phyloP scores from a whole-genome alignment of 2,329 filamentous ascomycete genomes.

The Fusarium anguioides region DNA sequence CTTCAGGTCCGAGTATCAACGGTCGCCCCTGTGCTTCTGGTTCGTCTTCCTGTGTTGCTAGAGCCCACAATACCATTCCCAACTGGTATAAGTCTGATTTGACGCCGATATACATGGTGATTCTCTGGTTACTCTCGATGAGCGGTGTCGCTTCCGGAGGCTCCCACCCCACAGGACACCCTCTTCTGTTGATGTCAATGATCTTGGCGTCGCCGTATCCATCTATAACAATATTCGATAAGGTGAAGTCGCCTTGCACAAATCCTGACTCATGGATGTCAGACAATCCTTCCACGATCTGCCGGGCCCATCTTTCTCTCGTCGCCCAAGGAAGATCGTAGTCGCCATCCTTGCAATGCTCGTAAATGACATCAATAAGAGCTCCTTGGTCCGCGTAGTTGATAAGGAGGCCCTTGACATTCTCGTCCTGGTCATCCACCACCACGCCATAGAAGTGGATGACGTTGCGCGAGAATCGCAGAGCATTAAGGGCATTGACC shows the following conservation, averaged over 20 bases:
- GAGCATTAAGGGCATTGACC: constrained; percentile 88
- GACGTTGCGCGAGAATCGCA: constrained; percentile 79
- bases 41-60: constrained; percentile 89
- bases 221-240: constrained; percentile 97
- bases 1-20: constrained; percentile 67
- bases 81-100: constrained; percentile 97
- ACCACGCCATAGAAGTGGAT: constrained; percentile 90
- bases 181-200: constrained; percentile 96
- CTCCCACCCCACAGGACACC: constrained; percentile 98
- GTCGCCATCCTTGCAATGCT: constrained; percentile 70
- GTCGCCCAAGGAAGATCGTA: constrained; percentile 73
- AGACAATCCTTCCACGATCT: constrained; percentile 88
- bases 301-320: constrained; percentile 87
- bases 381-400: constrained; percentile 88
- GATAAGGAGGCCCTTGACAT: constrained; percentile 90
- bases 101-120: constrained; percentile 97
- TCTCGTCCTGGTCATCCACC: constrained; percentile 84
- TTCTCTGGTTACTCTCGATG: constrained; percentile 87
- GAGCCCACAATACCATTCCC: constrained; percentile 95
- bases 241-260: constrained; percentile 96
- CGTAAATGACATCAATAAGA: constrained; percentile 90
- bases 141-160: constrained; percentile 89
- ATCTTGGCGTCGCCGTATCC: constrained; percentile 87
- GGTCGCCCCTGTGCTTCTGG: constrained; percentile 84
- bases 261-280: constrained; percentile 97